Conservation (phyloP, 2,329 filamentous ascomycete species). For the Claviceps cyperi region DNA sequence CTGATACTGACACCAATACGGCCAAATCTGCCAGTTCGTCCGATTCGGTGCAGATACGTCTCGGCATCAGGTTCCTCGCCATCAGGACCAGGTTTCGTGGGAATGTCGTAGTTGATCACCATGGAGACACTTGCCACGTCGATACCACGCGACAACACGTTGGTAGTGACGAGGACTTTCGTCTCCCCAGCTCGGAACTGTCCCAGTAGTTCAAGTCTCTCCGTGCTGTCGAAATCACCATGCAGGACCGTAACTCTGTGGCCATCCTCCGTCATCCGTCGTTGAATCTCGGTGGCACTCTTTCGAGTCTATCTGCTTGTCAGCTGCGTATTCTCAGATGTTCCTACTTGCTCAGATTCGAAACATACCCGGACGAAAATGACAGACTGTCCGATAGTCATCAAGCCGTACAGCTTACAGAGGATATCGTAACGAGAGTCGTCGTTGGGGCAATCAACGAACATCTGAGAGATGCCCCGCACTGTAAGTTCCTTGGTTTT, state of each 20-base stretch:
- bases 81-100: slow-evolving; percentile 40
- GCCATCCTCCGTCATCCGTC: slow-evolving; percentile 73
- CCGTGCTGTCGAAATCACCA: slow-evolving; percentile 68
- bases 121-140: slow-evolving; percentile 85
- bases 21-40: slow-evolving; percentile 90
- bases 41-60: slow-evolving; percentile 96
- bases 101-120: slow-evolving; percentile 94
- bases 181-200: slow-evolving; percentile 74
- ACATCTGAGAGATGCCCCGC: slow-evolving; percentile 94
- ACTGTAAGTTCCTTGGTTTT: slow-evolving; percentile 87
- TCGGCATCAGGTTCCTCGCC: slow-evolving; percentile 83
- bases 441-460: slow-evolving; percentile 78
- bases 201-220: slow-evolving; percentile 73
- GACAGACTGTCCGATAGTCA: slow-evolving; percentile 94
- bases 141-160: slow-evolving; percentile 90
- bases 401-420: slow-evolving; percentile 84
- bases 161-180: slow-evolving; percentile 96
- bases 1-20: slow-evolving; percentile 92
- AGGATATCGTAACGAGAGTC: slow-evolving; percentile 76
- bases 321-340: slow-evolving; percentile 3
- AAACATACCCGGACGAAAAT: slow-evolving; percentile 76
- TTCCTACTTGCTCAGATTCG: slow-evolving; percentile 8
- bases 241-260: slow-evolving; percentile 87
- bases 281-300: slow-evolving; percentile 73
- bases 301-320: slow-evolving; percentile 51